A percentile compares a stretch with the other conserved stretches of the same genome.
These are phyloP conservation scores for Meyerozyma sp. DNA, from an alignment of 1,139 yeast species.

Conservation along the genomic window DNA sequence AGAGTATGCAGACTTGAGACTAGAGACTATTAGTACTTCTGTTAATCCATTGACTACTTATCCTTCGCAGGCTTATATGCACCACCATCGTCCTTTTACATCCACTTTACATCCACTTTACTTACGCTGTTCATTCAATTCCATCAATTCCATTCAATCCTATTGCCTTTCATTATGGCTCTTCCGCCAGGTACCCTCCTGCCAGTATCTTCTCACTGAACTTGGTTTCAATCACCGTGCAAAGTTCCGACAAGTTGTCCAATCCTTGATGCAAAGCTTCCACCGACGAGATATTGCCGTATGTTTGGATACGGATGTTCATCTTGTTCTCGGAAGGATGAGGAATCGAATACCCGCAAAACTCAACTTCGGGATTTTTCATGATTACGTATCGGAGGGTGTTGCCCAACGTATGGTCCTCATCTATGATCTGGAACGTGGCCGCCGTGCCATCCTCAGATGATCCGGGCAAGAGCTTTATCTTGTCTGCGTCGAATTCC, in stretches of 20 bases:
- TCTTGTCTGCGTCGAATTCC: slow-evolving; percentile 46
- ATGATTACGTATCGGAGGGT: slow-evolving; percentile 88
- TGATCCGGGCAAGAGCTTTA: slow-evolving; percentile 75
- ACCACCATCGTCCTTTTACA: no score
- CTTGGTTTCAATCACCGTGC: slow-evolving; percentile 75
- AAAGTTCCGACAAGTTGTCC: slow-evolving; percentile 76
- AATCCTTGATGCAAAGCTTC: slow-evolving; percentile 93
- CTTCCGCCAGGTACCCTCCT: slow-evolving; percentile 27
- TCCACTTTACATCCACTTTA: no score
- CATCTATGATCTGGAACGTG: slow-evolving; percentile 86
- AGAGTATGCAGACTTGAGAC: no score
- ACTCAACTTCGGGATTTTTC: slow-evolving; percentile 97
- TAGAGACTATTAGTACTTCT: no score
- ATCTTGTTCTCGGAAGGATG: slow-evolving; percentile 93
- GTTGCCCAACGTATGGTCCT: slow-evolving; percentile 94
- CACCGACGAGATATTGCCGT: slow-evolving; percentile 81
- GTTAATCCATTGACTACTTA: neutral
- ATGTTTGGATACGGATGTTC: slow-evolving; percentile 90
- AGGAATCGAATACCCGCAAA: slow-evolving; percentile 98
- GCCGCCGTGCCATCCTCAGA: slow-evolving; percentile 94
- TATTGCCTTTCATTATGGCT: neutral
- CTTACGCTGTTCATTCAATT: neutral
- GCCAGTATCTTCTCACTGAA: slow-evolving; percentile 62
- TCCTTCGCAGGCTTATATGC: no score
- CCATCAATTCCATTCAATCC: no score